Conservation (phyloP, 345 rosid genomes). For the Iberis pinnata region DNA sequence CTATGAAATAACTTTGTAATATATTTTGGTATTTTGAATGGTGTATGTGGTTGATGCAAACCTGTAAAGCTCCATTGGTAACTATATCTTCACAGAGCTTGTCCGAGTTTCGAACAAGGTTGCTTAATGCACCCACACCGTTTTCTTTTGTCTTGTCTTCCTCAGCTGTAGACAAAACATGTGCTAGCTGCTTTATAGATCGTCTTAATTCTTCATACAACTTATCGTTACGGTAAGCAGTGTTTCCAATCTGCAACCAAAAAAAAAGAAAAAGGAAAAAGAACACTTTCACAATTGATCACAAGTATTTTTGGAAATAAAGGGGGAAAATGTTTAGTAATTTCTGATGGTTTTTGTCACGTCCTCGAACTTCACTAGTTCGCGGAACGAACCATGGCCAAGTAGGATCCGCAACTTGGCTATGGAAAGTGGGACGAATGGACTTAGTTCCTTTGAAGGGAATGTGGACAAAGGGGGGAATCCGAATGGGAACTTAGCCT, state of each 20-base stretch:
- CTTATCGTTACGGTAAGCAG: constrained; percentile 81
- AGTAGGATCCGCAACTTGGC: too few species aligned
- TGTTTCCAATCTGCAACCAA: constrained; percentile 70
- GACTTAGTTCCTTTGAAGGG: too few species aligned
- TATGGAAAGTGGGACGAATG: too few species aligned
- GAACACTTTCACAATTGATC: background rate
- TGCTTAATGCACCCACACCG: constrained; percentile 95
- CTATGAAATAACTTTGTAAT: too few species aligned
- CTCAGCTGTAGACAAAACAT: constrained; percentile 61
- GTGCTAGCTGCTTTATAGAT: constrained; percentile 76
- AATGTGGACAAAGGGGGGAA: too few species aligned
- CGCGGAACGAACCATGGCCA: too few species aligned
- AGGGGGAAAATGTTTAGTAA: constrained; percentile 6
- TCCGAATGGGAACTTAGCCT: too few species aligned
- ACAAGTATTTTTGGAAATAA: background rate
- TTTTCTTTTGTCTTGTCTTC: constrained; percentile 98
- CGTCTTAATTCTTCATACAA: constrained; percentile 78
- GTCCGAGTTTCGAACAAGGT: constrained; percentile 92
- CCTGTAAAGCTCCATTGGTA: constrained; percentile 93
- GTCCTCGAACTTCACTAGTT: too few species aligned
- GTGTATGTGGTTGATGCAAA: constrained; percentile 22
- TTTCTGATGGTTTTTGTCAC: constrained; percentile 83
- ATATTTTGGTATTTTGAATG: too few species aligned
- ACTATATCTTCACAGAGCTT: constrained; percentile 85
- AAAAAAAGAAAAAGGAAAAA: background rate